These are phyloP conservation scores for Apiotrichum akiyoshidainum DNA, from an alignment of 1,284 basidiomycete genomes.

Conservation along the genomic window DNA sequence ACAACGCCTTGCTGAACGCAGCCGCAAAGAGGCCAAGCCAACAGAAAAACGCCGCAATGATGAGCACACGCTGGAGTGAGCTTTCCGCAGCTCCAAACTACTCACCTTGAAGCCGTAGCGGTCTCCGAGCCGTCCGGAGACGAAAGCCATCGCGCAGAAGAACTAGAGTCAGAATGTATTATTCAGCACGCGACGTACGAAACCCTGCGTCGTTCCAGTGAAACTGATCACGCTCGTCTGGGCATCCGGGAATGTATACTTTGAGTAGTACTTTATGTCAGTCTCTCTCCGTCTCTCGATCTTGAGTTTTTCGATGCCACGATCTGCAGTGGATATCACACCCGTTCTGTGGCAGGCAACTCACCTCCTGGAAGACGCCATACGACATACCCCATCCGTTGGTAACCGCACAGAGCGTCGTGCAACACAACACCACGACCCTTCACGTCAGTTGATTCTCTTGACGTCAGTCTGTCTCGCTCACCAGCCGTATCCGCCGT, in stretches of 20 bases:
- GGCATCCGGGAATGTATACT: constrained; percentile 17
- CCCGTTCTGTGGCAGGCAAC: not conserved
- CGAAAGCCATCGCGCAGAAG: constrained; percentile 8
- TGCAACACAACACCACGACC: constrained; percentile 38
- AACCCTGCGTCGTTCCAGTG: constrained; percentile 8
- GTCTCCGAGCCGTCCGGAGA: constrained; percentile 17
- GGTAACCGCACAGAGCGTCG: constrained; percentile 27
- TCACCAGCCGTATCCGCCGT: constrained; percentile 49
- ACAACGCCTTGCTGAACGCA: constrained; percentile 9
- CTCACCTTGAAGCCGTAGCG: constrained; percentile 33
- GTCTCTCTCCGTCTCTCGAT: too few species aligned
- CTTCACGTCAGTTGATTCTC: too few species aligned
- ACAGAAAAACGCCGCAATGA: constrained; percentile 20
- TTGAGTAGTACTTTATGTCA: constrained; percentile 27
- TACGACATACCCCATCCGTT: constrained; percentile 37
- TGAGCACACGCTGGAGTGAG: constrained; percentile 20
- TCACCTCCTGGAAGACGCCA: constrained; percentile 35
- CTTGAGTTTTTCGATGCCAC: too few species aligned
- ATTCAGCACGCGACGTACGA: not conserved
- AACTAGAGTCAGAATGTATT: not conserved
- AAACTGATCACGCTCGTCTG: constrained; percentile 27
- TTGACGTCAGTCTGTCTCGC: too few species aligned
- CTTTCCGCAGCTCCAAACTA: not conserved
- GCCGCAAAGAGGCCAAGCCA: constrained; percentile 28
- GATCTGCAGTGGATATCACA: too few species aligned